These are phyloP conservation scores for Alternaria sp. DNA, from an alignment of 2,329 filamentous ascomycete genomes.

Conservation along the genomic window DNA sequence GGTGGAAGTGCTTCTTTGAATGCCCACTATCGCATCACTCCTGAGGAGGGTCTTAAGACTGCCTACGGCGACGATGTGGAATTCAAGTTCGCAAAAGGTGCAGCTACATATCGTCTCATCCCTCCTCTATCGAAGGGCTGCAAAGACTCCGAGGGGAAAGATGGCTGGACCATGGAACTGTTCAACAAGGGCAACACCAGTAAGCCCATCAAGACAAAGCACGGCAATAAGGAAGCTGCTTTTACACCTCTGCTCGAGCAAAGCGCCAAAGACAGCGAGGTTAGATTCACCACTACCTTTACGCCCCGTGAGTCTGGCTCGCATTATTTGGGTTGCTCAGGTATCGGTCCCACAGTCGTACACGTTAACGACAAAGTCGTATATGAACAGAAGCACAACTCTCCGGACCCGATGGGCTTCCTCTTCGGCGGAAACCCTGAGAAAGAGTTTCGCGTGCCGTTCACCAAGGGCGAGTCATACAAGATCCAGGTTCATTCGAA, in stretches of 20 bases:
- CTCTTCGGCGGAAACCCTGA: constrained; percentile 71
- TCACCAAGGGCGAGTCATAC: constrained; percentile 69
- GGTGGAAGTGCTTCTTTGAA: constrained; percentile 44
- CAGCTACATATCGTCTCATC: constrained; percentile 46
- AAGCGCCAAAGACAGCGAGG: constrained; percentile 34
- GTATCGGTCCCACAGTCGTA: constrained; percentile 43
- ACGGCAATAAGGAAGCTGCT: constrained; percentile 35
- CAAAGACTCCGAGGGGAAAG: constrained; percentile 37
- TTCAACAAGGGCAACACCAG: constrained; percentile 36
- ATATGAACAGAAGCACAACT: constrained; percentile 56
- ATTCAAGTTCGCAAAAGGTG: constrained; percentile 45
- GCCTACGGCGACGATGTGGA: constrained; percentile 40
- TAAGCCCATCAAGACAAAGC: constrained; percentile 32
- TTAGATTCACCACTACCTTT: constrained; percentile 36
- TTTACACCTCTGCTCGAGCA: constrained; percentile 37
- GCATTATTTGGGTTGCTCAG: constrained; percentile 47
- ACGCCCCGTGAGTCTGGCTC: constrained; percentile 34
- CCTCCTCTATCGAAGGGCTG: constrained; percentile 39
- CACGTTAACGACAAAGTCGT: constrained; percentile 38
- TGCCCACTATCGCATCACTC: constrained; percentile 38
- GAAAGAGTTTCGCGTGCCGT: constrained; percentile 65
- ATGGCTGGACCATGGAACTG: constrained; percentile 44
- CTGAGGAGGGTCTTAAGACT: constrained; percentile 36
- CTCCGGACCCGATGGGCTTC: constrained; percentile 68
- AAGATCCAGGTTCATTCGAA: constrained; percentile 65